Evolutionary conservation across 2,329 filamentous ascomycete genomes (phyloP), one percentile per base, ranked within the genome.

Genomic region (Fusarium equiseti): DNA sequence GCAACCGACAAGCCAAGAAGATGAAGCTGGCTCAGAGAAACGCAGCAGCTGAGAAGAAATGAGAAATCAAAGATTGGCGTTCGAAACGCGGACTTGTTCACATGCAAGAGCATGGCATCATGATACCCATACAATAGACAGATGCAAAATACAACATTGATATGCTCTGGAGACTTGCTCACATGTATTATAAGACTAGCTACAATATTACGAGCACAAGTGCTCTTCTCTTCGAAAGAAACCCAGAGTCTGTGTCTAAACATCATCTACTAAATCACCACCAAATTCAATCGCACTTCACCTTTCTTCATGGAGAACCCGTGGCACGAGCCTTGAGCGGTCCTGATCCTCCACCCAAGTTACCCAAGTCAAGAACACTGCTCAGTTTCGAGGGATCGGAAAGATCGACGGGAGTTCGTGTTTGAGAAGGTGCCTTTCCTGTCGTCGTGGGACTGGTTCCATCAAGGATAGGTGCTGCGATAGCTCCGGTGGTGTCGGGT

Each of bases 1-100:
- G 85, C 74, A 89, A 87, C 76, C 82, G 86, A 54, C 85, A 88
- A 74, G 82, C 84, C 5, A 90, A 90, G 81, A 90, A 87, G 79
- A 77, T 86, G 75, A 87, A 82, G 76, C 73, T 86, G 8, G 84
- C 83, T n/a, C 75, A 82, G 24, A 79, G 83, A 70, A 79, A 81
- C 26, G 80, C 78, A 27, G 65, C 60, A 18, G 44, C 64, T 29
- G 76, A 75, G 43, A 73, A 74, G 48, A 73, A 74, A 50, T 59
- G 35, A 64, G 32, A n/a, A 26, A 29, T 32, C 51, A 54, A 46
- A 58, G 52, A 61, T 44, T 49, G 59, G 60, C 61, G 64, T 72
- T 66, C 45, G 32, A 35, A 46, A 49, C 43, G 29, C 43, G 35
- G 20, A 54, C 50, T 53, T 7, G 13, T 43, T 11, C 49, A 61